Base-by-base conservation (phyloP, 1,284 basidiomycete species). In the Ganoderma lingzhi region DNA sequence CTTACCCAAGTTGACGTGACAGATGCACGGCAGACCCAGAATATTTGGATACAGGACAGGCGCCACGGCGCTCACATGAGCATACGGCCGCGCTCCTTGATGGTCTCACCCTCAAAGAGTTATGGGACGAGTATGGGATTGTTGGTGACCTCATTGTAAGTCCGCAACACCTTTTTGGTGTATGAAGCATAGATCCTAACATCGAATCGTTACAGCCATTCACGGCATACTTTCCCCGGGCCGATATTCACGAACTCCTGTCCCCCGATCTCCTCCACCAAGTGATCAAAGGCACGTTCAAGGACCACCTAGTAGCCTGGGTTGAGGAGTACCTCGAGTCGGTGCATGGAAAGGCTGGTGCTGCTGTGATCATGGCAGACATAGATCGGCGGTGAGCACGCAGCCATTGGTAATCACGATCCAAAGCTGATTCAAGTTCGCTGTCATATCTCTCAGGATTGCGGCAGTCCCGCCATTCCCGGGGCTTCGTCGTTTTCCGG, bases 371-470 rank as follows among this genome's bases (percentile, higher is more conserved):
- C 8, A 17, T 72, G 9, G 71, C 62, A 23, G 65, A 76, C 9
- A 67, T 77, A 17, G 78, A 79, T 63, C 66, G 70, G 8, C 73
- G 77, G 59, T 74, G 19, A n/a, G 56, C 19, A n/a, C n/a, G n/a
- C n/a, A n/a, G n/a, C n/a, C n/a, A n/a, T n/a, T n/a, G n/a, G n/a
- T n/a, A n/a, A n/a, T n/a, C n/a, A n/a, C n/a, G n/a, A n/a, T n/a
- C n/a, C n/a, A n/a, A n/a, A n/a, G n/a, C n/a, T n/a, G n/a, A n/a
- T n/a, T n/a, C n/a, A n/a, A n/a, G n/a, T n/a, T n/a, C 6, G 37
- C 3, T 48, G 15, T 1, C 2, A 44, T 44, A 17, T n/a, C 14
- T 48, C 5, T 1, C 1, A 51, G 63, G 2, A 37, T 74, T 63
- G 69, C 68, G 10, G 62, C 60, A 0, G 72, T 55, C 0, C 68